A percentile compares a stretch with the other conserved stretches of the same genome.
Conservation (phyloP, 2,329 filamentous ascomycete genomes). For the Alternaria metachromatica region DNA sequence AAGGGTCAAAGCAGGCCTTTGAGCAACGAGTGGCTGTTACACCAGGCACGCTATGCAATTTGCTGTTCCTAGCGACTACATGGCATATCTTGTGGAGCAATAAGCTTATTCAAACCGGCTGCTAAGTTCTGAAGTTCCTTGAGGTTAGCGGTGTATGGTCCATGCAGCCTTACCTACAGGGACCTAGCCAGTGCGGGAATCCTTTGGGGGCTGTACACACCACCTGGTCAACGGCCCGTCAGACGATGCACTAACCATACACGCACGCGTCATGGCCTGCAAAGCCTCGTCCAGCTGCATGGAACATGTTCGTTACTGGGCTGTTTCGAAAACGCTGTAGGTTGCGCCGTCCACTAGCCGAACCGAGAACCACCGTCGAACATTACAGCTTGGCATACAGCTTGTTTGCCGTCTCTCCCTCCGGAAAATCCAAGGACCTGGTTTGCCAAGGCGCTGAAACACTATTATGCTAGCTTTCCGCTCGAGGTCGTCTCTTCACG, state of each 20-base stretch:
- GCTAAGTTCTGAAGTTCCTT: conserved; percentile 19
- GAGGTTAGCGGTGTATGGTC: conserved; percentile 34
- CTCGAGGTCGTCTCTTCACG: conserved; percentile 12
- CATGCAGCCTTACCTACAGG: conserved; percentile 38
- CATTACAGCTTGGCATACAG: conserved; percentile 11
- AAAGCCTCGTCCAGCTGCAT: conserved; percentile 36
- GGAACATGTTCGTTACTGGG: conserved; percentile 21
- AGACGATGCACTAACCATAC: conserved; percentile 21
- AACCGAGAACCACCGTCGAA: conserved; percentile 16
- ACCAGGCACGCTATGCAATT: background rate
- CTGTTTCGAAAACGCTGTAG: conserved; percentile 19
- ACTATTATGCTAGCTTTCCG: conserved; percentile 8
- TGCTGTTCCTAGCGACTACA: background rate
- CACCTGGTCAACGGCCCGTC: conserved; percentile 23
- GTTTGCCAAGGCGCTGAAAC: conserved; percentile 10
- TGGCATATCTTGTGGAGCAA: conserved; percentile 26
- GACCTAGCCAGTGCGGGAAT: conserved; percentile 20
- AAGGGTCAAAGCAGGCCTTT: background rate
- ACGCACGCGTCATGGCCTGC: conserved; percentile 23
- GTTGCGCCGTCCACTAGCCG: conserved; percentile 18
- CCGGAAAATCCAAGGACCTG: conserved; percentile 6
- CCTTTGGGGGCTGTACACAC: conserved; percentile 24
- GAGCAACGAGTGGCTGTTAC: background rate
- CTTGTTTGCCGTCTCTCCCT: conserved; percentile 9
- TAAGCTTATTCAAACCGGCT: conserved; percentile 34